Conservation (phyloP, 2,329 filamentous ascomycete genomes). For the Penicillium brasilianum region DNA sequence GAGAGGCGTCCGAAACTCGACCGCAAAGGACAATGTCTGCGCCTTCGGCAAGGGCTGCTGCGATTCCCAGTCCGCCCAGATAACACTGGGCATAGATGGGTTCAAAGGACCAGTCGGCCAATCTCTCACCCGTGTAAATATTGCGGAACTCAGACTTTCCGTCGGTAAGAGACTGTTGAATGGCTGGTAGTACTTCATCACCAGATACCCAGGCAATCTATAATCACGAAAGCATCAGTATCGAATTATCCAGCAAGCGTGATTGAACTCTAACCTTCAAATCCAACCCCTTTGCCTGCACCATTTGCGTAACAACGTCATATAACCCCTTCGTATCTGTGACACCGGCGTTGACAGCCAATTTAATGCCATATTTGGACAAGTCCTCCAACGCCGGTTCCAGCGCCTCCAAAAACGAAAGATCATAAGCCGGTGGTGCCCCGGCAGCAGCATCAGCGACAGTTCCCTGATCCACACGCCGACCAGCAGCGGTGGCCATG, state of each 20-base stretch:
- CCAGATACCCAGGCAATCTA: slow-evolving; percentile 55
- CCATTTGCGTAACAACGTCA: slow-evolving; percentile 44
- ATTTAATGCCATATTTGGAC: slow-evolving; percentile 48
- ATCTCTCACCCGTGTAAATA: slow-evolving; percentile 43
- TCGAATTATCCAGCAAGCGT: too few relatives aligned
- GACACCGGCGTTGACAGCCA: slow-evolving; percentile 53
- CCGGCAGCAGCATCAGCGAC: slow-evolving; percentile 13
- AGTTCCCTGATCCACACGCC: slow-evolving; percentile 44
- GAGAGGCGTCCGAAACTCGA: slow-evolving; percentile 52
- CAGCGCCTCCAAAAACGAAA: slow-evolving; percentile 57
- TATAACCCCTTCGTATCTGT: slow-evolving; percentile 50
- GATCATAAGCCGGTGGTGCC: slow-evolving; percentile 54
- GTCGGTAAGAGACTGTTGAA: slow-evolving; percentile 37
- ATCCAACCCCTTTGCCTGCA: slow-evolving; percentile 46
- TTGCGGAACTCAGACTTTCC: slow-evolving; percentile 46
- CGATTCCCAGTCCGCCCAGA: slow-evolving; percentile 49
- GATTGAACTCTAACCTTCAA: slow-evolving; percentile 39
- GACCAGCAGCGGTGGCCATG: slow-evolving; percentile 52
- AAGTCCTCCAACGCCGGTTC: slow-evolving; percentile 48
- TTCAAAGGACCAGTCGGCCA: slow-evolving; percentile 45
- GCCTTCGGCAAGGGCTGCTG: slow-evolving; percentile 45
- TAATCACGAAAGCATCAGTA: neutral
- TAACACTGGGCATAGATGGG: slow-evolving; percentile 40
- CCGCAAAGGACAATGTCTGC: slow-evolving; percentile 54
- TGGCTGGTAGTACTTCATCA: slow-evolving; percentile 49